These are phyloP conservation scores for Papilionanthe hybrid DNA, from an alignment of 116 monocot genomes.

Conservation along the genomic window DNA sequence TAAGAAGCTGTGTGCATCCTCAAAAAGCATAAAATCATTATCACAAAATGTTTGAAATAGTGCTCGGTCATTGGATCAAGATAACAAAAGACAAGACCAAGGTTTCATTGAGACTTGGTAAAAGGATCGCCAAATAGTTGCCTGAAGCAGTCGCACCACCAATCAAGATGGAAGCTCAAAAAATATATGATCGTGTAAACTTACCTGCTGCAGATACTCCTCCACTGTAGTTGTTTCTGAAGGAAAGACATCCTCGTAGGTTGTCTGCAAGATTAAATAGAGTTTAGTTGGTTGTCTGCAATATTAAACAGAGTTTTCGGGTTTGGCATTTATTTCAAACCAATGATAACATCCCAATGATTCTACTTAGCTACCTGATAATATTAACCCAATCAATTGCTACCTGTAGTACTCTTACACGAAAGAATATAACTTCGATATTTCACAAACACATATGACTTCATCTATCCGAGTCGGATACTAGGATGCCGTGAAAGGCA, in stretches of 20 bases:
- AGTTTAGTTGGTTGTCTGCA: slow-evolving; percentile 61
- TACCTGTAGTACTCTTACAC: not conserved
- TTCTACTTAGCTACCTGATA: not conserved
- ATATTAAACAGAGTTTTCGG: not conserved
- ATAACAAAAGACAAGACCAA: not conserved
- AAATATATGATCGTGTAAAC: not conserved
- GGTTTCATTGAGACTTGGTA: too few species aligned
- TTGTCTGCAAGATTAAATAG: slow-evolving; percentile 43
- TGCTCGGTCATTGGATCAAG: not conserved
- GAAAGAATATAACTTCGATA: too few species aligned
- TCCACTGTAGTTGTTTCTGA: slow-evolving; percentile 92
- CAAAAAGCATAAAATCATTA: not conserved
- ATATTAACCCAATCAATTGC: not conserved
- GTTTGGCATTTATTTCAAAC: not conserved
- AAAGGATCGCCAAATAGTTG: not conserved
- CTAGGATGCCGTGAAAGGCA: not conserved
- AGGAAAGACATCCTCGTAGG: slow-evolving; percentile 91
- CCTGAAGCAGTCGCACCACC: too few species aligned
- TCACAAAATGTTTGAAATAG: not conserved
- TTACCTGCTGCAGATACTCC: slow-evolving; percentile 93
- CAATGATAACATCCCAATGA: not conserved
- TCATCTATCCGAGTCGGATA: not conserved
- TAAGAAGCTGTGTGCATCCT: not conserved
- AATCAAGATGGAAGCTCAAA: not conserved
- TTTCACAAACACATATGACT: not conserved